These are phyloP conservation scores for Hericium alpestre DNA, from an alignment of 768 basidiomycete species.

Conservation along the genomic window DNA sequence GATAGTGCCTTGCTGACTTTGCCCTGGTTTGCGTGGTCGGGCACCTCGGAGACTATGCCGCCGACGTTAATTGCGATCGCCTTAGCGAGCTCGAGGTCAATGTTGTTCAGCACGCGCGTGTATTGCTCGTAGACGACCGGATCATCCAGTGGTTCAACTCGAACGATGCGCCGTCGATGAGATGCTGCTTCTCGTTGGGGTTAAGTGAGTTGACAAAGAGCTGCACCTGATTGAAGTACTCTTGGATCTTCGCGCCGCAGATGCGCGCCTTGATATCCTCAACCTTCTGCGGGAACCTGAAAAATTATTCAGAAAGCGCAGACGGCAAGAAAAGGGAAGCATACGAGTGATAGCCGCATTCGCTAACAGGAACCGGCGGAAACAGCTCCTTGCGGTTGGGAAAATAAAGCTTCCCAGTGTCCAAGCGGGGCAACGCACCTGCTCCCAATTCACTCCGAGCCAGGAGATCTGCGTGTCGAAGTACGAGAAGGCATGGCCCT, in stretches of 20 bases:
- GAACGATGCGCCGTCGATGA: constrained; percentile 63
- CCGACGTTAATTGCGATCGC: constrained; percentile 58
- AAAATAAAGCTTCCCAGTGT: no score
- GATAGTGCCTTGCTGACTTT: constrained; percentile 47
- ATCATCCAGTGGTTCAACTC: constrained; percentile 82
- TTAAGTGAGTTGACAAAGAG: constrained; percentile 79
- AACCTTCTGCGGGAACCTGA: constrained; percentile 40
- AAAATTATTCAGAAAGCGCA: not conserved
- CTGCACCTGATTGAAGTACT: constrained; percentile 66
- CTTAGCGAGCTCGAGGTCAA: constrained; percentile 66
- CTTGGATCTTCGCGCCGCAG: constrained; percentile 65
- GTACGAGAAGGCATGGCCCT: constrained; percentile 80
- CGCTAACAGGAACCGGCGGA: constrained; percentile 32
- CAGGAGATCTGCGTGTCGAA: constrained; percentile 77
- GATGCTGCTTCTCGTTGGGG: constrained; percentile 55
- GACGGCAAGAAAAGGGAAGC: not conserved
- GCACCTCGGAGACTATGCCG: constrained; percentile 43
- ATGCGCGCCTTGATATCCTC: constrained; percentile 45
- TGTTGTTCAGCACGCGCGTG: constrained; percentile 55
- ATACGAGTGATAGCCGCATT: constrained; percentile 49
- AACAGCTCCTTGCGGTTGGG: constrained; percentile 52
- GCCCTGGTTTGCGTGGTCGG: constrained; percentile 46
- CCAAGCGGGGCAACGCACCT: constrained; percentile 24
- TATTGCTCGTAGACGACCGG: constrained; percentile 57
- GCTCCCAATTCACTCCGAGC: constrained; percentile 71